Base-by-base conservation (phyloP, 2,329 filamentous ascomycete species). In the Fusarium succisae region DNA sequence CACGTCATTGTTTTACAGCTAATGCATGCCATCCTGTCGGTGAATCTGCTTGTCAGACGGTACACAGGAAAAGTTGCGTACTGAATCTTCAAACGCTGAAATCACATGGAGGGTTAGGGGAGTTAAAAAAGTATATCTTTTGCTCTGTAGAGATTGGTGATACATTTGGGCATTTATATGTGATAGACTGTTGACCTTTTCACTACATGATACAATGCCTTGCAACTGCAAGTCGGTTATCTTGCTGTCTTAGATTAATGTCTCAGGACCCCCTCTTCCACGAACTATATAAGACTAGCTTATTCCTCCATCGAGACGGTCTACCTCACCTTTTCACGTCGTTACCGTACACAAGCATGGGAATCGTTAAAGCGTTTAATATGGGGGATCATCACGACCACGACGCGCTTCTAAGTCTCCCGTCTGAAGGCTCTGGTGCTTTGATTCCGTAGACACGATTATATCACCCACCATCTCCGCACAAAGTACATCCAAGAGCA, bases 81-180 rank as follows among this genome's bases (percentile, higher is more conserved):
- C 15, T 24, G 6, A 4, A n/a, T 11, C 13, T 50, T 6, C 14
- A 17, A 32, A n/a, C 28, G 6, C 47, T n/a, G 22, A 18, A 32
- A 32, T 18, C 0, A n/a, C 6, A 3, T 32, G 1, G 14, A 47
- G 4, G 8, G 3, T 28, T 15, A 12, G 8, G n/a, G 4, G 18
- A 22, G 24, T 26, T 20, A 8, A 18, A 26, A 13, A 24, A 18
- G 9, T 6, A 9, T 24, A 2, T 11, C n/a, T 7, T 9, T 1
- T n/a, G 13, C 30, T 32, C 12, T 32, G 13, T 44, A 44, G 8
- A 12, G 24, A 4, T 9, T 47, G 12, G 12, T 47, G 8, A 47
- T 28, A 15, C 4, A 15, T 15, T 18, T 20, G 10, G 12, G 18
- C 20, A 22, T 48, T 28, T 9, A 8, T 28, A 22, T 15, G 18